phyloP scores from a whole-genome alignment of 306 rosid species.

The Prunus persica region DNA sequence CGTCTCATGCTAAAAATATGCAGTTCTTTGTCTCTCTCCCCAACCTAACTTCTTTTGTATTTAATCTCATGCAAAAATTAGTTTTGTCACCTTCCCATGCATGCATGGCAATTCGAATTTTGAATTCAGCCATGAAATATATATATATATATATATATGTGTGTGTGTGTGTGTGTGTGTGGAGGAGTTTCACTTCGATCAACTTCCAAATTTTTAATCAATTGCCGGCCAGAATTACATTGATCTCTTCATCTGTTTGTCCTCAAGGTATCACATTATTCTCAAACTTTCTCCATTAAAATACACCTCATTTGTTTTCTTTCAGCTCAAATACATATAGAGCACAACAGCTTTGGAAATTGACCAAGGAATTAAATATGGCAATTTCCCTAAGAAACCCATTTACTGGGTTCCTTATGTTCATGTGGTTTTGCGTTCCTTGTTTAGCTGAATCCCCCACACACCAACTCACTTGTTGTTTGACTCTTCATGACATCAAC shows the following conservation, averaged over 20 bases:
- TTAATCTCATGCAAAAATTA: background rate
- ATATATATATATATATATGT: too few species aligned
- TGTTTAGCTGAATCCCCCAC: conserved; percentile 18
- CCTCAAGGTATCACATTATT: conserved; percentile 30
- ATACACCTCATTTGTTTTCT: conserved; percentile 16
- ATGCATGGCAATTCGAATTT: background rate
- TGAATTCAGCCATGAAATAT: too few species aligned
- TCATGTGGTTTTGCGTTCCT: conserved; percentile 22
- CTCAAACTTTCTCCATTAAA: conserved; percentile 18
- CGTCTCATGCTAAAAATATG: background rate
- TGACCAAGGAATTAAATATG: conserved; percentile 16
- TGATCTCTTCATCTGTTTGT: conserved; percentile 39
- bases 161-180: background rate
- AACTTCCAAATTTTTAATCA: conserved; percentile 25
- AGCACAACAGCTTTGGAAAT: conserved; percentile 18
- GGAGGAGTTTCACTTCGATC: conserved; percentile 21
- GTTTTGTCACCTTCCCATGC: background rate
- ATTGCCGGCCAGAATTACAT: conserved; percentile 46
- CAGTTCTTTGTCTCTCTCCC: background rate
- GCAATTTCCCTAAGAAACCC: conserved; percentile 12
- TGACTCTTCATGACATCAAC: conserved; percentile 46
- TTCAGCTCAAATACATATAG: background rate
- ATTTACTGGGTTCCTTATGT: conserved; percentile 20
- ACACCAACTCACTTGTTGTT: conserved; percentile 40
- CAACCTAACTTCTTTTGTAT: background rate